Evolutionary conservation across 208 protist species (phyloP), one percentile per base, ranked within the genome.

Genomic region (Ichthyophonus hoferi): DNA sequence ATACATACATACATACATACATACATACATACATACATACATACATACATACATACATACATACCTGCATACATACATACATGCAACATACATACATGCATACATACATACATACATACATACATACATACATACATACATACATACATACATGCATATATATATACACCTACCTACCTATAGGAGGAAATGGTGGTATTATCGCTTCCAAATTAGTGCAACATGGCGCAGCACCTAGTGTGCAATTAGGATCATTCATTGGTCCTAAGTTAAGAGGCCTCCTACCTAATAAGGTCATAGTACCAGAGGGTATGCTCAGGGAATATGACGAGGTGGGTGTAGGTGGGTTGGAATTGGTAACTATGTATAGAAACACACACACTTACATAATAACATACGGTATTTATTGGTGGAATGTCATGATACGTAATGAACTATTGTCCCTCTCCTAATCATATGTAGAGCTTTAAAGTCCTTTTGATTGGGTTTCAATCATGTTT

Each of bases 241-340:
- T 67, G 50, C 50, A n/a, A 24, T 50, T 88, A 17, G 86, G 17
- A 31, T 40, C 58, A 1, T 1, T 34, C 1, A 50, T 79, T 17
- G 86, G 86, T 14, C 86, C 86, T 1, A 37, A 35, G 12, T 2
- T 79, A 37, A 41, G 1, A 3, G 1, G 14, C 14, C 86, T 88
- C 7, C 17, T 88, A 34, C 40, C 39, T 35, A 35, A 38, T 1
- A 31, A n/a, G 12, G 35, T 88, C 43, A 40, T 2, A 1, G 86
- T 88, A 14, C 58, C 42, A 7, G 58, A 83, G 38, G 58, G 39
- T 39, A n/a, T 42, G 3, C 86, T 14, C 42, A 31, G 17, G 1
- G 86, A 1, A 14, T 33, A 38, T 24, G 86, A 88, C 34, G 86
- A 88, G 17, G 40, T 67, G 50, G 7, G 50, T 67, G 50, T 67